phyloP scores from a whole-genome alignment of 2,329 filamentous ascomycete species.

The Hypomyces rosellus region DNA sequence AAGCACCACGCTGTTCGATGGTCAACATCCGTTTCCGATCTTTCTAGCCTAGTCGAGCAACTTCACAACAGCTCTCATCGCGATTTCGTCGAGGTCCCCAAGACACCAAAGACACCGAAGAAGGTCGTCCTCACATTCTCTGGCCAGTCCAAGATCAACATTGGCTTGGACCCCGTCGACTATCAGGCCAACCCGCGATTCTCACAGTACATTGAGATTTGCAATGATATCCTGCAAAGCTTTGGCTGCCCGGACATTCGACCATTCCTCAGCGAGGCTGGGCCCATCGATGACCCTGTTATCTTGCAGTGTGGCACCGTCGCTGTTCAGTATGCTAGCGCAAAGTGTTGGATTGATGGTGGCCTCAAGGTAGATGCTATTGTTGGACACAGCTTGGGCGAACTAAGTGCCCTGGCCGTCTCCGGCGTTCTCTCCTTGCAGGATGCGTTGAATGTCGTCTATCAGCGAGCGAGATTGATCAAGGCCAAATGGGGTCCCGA shows the following conservation, averaged over 20 bases:
- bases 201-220: constrained; percentile 25
- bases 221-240: constrained; percentile 21
- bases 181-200: constrained; percentile 17
- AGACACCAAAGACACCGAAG: constrained; percentile 10
- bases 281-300: constrained; percentile 14
- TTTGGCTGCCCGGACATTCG: constrained; percentile 26
- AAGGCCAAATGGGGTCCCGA: constrained; percentile 27
- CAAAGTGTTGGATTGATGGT: constrained; percentile 17
- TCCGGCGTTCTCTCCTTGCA: background rate
- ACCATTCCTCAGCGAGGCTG: constrained; percentile 22
- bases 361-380: constrained; percentile 9
- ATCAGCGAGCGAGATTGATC: constrained; percentile 27
- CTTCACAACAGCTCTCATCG: background rate
- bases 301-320: constrained; percentile 13
- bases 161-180: constrained; percentile 9
- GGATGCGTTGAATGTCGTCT: constrained; percentile 22
- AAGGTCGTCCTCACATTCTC: constrained; percentile 31
- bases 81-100: constrained; percentile 5
- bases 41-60: constrained; percentile 1
- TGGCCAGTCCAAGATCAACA: constrained; percentile 25
- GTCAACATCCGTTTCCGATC: constrained; percentile 8
- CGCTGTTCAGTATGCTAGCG: constrained; percentile 17
- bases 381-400: constrained; percentile 8
- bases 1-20: constrained; percentile 13
- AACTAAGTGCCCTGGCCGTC: constrained; percentile 6